phyloP scores from a whole-genome alignment of 352 stramenopile species.

The Thalassiosira mediterranea region DNA sequence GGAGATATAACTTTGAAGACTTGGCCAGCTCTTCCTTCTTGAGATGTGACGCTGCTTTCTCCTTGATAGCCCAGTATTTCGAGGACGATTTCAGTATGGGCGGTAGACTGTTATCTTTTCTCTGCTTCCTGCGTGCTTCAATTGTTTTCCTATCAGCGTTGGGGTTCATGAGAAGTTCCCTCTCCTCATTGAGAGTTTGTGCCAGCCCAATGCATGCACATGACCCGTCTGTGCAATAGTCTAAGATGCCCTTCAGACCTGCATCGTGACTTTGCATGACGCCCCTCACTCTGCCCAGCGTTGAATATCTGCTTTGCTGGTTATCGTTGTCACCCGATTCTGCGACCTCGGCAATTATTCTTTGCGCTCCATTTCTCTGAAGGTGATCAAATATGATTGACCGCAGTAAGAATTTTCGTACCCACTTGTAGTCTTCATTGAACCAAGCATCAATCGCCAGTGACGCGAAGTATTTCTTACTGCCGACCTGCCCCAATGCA shows the following conservation, averaged over 20 bases:
- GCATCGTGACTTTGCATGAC: not conserved
- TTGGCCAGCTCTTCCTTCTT: not conserved
- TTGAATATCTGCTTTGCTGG: conserved; percentile 1
- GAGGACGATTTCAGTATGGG: conserved; percentile 12
- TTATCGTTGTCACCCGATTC: conserved; percentile 1
- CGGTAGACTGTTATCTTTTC: not conserved
- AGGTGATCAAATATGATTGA: conserved; percentile 11
- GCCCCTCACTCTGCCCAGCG: conserved; percentile 12
- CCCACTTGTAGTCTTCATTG: conserved; percentile 4
- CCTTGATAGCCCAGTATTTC: conserved; percentile 10
- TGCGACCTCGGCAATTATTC: conserved; percentile 5
- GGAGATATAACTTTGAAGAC: conserved; percentile 2
- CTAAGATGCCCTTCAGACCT: conserved; percentile 7
- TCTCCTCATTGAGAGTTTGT: conserved; percentile 16
- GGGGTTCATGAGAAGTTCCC: conserved; percentile 10
- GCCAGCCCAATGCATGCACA: conserved; percentile 2
- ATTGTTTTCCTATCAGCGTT: not conserved
- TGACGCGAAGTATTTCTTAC: conserved; percentile 7
- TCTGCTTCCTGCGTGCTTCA: conserved; percentile 9
- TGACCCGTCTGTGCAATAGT: conserved; percentile 3
- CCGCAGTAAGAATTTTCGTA: conserved; percentile 9
- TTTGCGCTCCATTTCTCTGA: not conserved
- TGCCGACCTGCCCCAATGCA: conserved; percentile 5
- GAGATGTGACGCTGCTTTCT: conserved; percentile 8
- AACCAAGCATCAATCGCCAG: conserved; percentile 11